Evolutionary conservation across 2,329 filamentous ascomycete species (phyloP).

Genomic region (Blastomyces emzantsi): DNA sequence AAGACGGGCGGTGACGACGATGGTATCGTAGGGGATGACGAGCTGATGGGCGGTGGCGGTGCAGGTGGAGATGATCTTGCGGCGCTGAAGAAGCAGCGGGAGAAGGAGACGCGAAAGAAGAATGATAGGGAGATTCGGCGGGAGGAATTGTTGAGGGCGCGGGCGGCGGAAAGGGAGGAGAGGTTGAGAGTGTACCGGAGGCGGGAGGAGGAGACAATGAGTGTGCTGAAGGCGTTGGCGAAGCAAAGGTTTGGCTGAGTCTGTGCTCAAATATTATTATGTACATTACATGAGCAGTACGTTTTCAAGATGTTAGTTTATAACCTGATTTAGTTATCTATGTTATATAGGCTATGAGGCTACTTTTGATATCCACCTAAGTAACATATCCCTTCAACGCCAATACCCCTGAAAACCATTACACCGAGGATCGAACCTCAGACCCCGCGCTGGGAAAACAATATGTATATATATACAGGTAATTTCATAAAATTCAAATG

Average conservation of each 20-base stretch:
- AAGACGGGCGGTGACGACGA: constrained; percentile 46
- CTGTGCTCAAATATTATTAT: not conserved
- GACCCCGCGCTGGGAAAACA: not conserved
- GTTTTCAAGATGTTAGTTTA: not conserved
- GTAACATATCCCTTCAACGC: not conserved
- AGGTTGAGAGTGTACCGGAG: constrained; percentile 57
- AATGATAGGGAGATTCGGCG: constrained; percentile 72
- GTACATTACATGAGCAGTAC: too few relatives aligned
- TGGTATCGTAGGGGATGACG: constrained; percentile 58
- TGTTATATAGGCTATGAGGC: not conserved
- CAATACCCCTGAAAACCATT: not conserved
- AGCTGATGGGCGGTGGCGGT: constrained; percentile 66
- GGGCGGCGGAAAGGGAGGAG: constrained; percentile 71
- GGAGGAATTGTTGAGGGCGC: constrained; percentile 70
- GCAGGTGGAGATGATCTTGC: constrained; percentile 44
- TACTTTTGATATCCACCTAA: not conserved
- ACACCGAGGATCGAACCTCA: not conserved
- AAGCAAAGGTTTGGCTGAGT: constrained; percentile 63
- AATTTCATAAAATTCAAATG: constrained; percentile 3
- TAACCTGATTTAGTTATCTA: not conserved
- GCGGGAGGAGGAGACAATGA: constrained; percentile 78
- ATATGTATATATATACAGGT: constrained; percentile 10
- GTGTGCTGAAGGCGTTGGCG: constrained; percentile 69
- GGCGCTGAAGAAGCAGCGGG: constrained; percentile 56
- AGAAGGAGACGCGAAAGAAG: constrained; percentile 61